Base-by-base conservation (phyloP, 2,329 filamentous ascomycete genomes). In the Phaeosphaeria sp. region DNA sequence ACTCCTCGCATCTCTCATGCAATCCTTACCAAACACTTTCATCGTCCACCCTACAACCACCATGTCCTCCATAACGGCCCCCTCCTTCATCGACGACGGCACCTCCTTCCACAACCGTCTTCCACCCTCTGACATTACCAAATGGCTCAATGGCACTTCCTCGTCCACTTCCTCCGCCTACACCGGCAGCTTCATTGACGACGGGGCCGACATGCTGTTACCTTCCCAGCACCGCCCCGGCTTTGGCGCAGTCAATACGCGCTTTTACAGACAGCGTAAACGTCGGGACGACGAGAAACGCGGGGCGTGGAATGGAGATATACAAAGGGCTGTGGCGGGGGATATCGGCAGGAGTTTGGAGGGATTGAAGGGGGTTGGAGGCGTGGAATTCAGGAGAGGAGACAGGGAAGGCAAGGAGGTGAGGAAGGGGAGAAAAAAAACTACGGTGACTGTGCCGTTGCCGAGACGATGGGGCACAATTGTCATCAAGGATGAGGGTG, bases 141-240 rank as follows among this genome's bases (percentile, higher is more conserved):
- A 51, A 15, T 68, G 67, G 67, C 33, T 66, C 30, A 15, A 55
- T 9, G 22, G 10, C n/a, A 48, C 54, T 23, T 30, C 21, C n/a
- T 55, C 63, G 18, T 30, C 55, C 2, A 36, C 46, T 3, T 50
- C 50, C 11, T 67, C 67, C 9, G 36, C 50, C 2, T 71, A 70
- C 48, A 68, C 65, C 3, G 62, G 64, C 18, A 73, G 70, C 55
- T 73, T 62, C 47, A 23, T 74, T 30, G 73, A 75, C 54, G 72
- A 74, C 46, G 65, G 68, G 21, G 63, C 59, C n/a, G 68, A 74
- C 50, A 59, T 71, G 30, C 50, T 63, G 0, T 33, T 49, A 0
- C 52, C 39, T 7, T n/a, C 15, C 9, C 41, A 13, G 2, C 11
- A 6, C 41, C 17, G 42, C 17, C 55, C 60, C 15, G 62, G 64